A percentile compares a stretch with the other conserved stretches of the same genome.
Evolutionary conservation across 257 asterid species (phyloP).

Genomic region (Ehretia macrophylla): DNA sequence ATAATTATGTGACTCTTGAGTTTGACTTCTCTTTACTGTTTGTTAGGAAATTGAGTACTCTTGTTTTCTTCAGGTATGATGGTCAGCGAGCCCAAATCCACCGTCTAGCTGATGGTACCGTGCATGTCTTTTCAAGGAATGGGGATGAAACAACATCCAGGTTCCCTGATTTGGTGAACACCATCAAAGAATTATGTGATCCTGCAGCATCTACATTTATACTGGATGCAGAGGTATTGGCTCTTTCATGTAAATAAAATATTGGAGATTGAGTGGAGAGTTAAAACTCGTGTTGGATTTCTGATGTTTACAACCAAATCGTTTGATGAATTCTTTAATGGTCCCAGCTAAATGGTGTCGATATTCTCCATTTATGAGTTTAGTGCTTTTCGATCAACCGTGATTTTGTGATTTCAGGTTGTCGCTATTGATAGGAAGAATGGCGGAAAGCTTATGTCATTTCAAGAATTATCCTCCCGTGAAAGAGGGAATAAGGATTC

Average conservation of each 20-base stretch:
- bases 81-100: slow-evolving; percentile 97
- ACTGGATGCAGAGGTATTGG: slow-evolving; percentile 78
- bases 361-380: background rate
- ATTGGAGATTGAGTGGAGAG: too few relatives aligned
- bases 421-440: slow-evolving; percentile 80
- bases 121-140: slow-evolving; percentile 75
- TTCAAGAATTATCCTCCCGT: slow-evolving; percentile 89
- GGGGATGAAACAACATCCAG: slow-evolving; percentile 82
- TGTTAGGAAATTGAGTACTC: background rate
- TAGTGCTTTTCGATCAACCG: background rate
- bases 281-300: too few relatives aligned
- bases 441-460: slow-evolving; percentile 72
- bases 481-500: slow-evolving; percentile 91
- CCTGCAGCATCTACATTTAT: slow-evolving; percentile 51
- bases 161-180: slow-evolving; percentile 76
- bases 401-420: slow-evolving; percentile 44
- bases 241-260: background rate
- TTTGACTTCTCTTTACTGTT: background rate
- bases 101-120: slow-evolving; percentile 61
- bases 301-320: too few relatives aligned
- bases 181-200: slow-evolving; percentile 47
- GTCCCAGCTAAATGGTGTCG: background rate
- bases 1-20: background rate
- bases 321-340: background rate
- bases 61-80: slow-evolving; percentile 63